These are phyloP conservation scores for Uronychia setigera DNA, from an alignment of 73 alveolate genomes.

Conservation along the genomic window DNA sequence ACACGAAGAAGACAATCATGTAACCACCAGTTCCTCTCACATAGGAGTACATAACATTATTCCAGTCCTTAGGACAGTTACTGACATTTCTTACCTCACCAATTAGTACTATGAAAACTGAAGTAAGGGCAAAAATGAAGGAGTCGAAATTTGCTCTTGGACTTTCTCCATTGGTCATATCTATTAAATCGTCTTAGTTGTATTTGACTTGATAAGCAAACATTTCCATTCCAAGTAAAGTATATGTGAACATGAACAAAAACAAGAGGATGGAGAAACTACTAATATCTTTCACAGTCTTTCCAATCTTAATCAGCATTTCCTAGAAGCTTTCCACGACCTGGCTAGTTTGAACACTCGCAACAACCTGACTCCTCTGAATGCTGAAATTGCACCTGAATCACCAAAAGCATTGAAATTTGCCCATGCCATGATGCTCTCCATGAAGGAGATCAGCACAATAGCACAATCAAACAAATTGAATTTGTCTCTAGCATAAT, in stretches of 20 bases:
- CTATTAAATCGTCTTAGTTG: neutral
- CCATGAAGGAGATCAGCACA: constrained; percentile 27
- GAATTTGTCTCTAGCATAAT: constrained; percentile 27
- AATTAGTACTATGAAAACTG: constrained; percentile 48
- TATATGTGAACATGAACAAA: constrained; percentile 43
- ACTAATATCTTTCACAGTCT: constrained; percentile 37
- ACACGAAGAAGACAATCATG: constrained; percentile 30
- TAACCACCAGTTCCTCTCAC: constrained; percentile 15
- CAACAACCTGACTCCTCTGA: constrained; percentile 39
- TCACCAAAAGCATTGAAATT: constrained; percentile 4
- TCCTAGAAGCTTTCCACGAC: constrained; percentile 37
- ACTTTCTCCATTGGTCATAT: neutral
- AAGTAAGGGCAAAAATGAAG: constrained; percentile 19
- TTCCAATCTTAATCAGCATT: constrained; percentile 13
- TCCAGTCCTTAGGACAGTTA: constrained; percentile 58
- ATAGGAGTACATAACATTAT: constrained; percentile 40
- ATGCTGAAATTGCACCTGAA: constrained; percentile 43
- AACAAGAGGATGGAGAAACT: constrained; percentile 32
- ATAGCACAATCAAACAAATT: constrained; percentile 37
- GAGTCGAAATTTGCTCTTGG: constrained; percentile 59
- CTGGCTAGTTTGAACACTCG: constrained; percentile 42
- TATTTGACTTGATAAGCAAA: constrained; percentile 21
- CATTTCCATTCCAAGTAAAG: constrained; percentile 45
- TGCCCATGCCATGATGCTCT: constrained; percentile 5
- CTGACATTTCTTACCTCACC: constrained; percentile 38